Percentiles rank a stretch among this genome's conserved stretches.
Conservation (phyloP, 192 early-diverging fungal species). For the Umbelopsis vinacea region DNA sequence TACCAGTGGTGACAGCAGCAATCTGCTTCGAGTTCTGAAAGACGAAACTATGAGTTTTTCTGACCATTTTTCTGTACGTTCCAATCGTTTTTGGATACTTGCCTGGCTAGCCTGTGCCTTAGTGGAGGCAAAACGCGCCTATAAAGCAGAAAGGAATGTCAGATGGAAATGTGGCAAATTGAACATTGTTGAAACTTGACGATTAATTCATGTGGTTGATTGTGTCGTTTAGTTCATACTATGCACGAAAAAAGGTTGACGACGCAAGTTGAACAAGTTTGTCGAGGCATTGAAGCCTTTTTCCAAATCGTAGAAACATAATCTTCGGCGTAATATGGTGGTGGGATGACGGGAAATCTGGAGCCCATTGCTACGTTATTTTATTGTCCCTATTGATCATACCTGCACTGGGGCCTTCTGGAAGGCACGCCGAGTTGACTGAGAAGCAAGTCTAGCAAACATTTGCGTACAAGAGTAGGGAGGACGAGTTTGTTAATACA, state of each 20-base stretch:
- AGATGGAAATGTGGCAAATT: slow-evolving; percentile 1
- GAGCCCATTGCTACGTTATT: no score
- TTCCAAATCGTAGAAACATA: no score
- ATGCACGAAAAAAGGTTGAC: no score
- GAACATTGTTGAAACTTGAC: no score
- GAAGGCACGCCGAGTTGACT: slow-evolving; percentile 38
- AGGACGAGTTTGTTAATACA: slow-evolving; percentile 10
- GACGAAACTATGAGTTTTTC: background rate
- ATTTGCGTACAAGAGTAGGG: slow-evolving; percentile 34
- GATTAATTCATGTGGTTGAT: background rate
- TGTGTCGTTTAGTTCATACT: background rate
- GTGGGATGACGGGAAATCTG: no score
- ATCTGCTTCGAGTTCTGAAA: slow-evolving; percentile 39
- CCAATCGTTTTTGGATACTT: slow-evolving; percentile 13
- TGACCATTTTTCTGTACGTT: background rate
- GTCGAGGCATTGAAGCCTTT: no score
- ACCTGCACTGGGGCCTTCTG: slow-evolving; percentile 21
- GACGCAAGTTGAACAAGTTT: no score
- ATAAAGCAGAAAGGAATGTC: slow-evolving; percentile 13
- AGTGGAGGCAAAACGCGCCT: slow-evolving; percentile 46
- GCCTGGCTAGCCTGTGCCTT: slow-evolving; percentile 36
- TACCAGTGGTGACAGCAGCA: slow-evolving; percentile 58
- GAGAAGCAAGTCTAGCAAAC: slow-evolving; percentile 46
- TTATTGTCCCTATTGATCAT: background rate
- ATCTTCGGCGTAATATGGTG: no score